phyloP scores from a whole-genome alignment of 257 asterid species.

The Anisodus tanguticus region DNA sequence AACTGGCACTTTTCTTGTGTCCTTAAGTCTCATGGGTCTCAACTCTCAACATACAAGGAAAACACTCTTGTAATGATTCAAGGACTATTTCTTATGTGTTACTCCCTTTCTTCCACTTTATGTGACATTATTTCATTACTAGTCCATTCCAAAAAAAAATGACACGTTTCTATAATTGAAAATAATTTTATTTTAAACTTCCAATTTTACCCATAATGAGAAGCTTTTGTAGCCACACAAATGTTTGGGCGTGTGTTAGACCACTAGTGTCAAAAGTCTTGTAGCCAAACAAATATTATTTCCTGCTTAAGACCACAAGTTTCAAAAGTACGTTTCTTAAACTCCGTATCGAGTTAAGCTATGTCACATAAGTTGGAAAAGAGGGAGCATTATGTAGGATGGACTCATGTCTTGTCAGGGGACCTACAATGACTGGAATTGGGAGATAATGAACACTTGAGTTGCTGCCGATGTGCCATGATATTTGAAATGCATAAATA shows the following conservation, averaged over 20 bases:
- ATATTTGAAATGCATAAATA: not conserved
- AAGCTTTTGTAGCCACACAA: not conserved
- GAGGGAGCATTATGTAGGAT: not conserved
- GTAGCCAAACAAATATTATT: not conserved
- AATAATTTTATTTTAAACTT: not conserved
- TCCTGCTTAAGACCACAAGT: not conserved
- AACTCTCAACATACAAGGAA: not conserved
- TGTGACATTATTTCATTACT: not conserved
- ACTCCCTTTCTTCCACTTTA: not conserved
- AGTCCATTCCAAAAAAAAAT: not conserved
- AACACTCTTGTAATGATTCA: not conserved
- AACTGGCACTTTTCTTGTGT: constrained; percentile 5
- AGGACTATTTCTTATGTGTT: constrained; percentile 21
- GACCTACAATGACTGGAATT: not conserved
- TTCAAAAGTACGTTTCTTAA: not conserved
- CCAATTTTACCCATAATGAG: not conserved
- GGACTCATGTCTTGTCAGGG: not conserved
- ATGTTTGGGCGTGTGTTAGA: not conserved
- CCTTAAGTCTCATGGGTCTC: not conserved
- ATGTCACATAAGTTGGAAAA: not conserved
- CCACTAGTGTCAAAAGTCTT: no score
- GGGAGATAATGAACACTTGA: not conserved
- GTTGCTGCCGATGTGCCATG: constrained; percentile 5
- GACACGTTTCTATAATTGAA: not conserved
- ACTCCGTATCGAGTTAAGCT: not conserved